Conservation (phyloP, 2,329 filamentous ascomycete species). For the Sporothrix inflata region DNA sequence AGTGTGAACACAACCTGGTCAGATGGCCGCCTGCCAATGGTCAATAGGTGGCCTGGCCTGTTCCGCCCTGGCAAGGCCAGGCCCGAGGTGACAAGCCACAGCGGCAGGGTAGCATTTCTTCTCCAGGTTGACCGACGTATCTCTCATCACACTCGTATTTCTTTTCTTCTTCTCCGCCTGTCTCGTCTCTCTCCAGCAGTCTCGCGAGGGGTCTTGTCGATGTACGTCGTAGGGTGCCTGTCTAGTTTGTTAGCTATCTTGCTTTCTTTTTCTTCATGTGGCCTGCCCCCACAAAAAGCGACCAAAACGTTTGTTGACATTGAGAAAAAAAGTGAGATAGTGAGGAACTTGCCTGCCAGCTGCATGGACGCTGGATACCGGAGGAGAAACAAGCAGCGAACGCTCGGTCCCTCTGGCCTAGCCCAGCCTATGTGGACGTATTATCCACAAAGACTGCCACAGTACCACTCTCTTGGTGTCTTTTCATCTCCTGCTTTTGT, state of each 20-base stretch:
- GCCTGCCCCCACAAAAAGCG: neutral
- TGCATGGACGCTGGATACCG: neutral
- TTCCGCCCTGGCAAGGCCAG: neutral
- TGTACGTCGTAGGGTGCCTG: slow-evolving; percentile 8
- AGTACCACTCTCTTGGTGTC: neutral
- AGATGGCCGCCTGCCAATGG: slow-evolving; percentile 7
- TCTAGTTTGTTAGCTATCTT: slow-evolving; percentile 7
- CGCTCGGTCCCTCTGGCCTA: slow-evolving; percentile 14
- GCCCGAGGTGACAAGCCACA: slow-evolving; percentile 13
- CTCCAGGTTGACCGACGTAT: slow-evolving; percentile 13
- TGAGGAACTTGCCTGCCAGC: slow-evolving; percentile 1
- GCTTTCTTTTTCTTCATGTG: slow-evolving; percentile 11
- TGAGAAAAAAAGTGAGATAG: neutral
- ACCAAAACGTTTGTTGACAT: neutral
- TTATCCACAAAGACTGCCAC: slow-evolving; percentile 16
- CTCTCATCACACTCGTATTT: slow-evolving; percentile 21
- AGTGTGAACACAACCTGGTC: neutral
- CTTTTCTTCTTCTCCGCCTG: neutral
- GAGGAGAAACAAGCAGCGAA: neutral
- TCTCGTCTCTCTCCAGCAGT: neutral
- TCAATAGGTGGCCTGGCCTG: neutral
- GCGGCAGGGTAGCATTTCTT: slow-evolving; percentile 9
- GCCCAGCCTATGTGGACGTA: neutral
- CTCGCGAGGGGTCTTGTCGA: neutral
- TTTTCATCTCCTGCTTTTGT: neutral